phyloP scores from a whole-genome alignment of 2,329 filamentous ascomycete genomes.

The Acarospora socialis region DNA sequence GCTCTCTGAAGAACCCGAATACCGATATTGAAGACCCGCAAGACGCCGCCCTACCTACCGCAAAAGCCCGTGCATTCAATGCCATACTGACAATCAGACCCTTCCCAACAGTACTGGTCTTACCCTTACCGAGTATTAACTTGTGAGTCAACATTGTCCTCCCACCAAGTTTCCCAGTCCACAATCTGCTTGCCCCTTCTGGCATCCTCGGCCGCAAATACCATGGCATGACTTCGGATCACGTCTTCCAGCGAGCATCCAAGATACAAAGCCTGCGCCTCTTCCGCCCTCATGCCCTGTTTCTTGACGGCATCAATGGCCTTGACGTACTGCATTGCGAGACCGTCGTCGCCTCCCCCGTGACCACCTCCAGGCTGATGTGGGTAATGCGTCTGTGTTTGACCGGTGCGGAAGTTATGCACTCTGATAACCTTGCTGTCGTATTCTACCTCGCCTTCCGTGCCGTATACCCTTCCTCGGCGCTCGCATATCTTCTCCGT shows the following conservation, averaged over 20 bases:
- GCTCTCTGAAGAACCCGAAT: too few species aligned
- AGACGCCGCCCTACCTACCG: too few species aligned
- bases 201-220: slow-evolving; percentile 88
- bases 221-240: slow-evolving; percentile 78
- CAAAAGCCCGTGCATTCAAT: too few species aligned
- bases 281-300: slow-evolving; percentile 47
- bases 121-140: too few species aligned
- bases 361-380: slow-evolving; percentile 48
- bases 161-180: slow-evolving; percentile 67
- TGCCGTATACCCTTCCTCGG: slow-evolving; percentile 74
- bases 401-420: slow-evolving; percentile 51
- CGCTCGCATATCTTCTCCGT: slow-evolving; percentile 78
- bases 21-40: too few species aligned
- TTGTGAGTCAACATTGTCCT: slow-evolving; percentile 38
- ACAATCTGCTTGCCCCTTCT: slow-evolving; percentile 55
- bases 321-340: slow-evolving; percentile 67
- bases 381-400: slow-evolving; percentile 44
- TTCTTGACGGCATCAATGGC: slow-evolving; percentile 71
- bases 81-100: too few species aligned
- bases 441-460: slow-evolving; percentile 70
- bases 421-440: slow-evolving; percentile 66
- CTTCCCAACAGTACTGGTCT: too few species aligned
- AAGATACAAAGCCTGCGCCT: slow-evolving; percentile 61
- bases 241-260: slow-evolving; percentile 78
- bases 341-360: slow-evolving; percentile 66